Evolutionary conservation across 768 basidiomycete genomes (phyloP).

Genomic region (Hirschioporus abietinus): DNA sequence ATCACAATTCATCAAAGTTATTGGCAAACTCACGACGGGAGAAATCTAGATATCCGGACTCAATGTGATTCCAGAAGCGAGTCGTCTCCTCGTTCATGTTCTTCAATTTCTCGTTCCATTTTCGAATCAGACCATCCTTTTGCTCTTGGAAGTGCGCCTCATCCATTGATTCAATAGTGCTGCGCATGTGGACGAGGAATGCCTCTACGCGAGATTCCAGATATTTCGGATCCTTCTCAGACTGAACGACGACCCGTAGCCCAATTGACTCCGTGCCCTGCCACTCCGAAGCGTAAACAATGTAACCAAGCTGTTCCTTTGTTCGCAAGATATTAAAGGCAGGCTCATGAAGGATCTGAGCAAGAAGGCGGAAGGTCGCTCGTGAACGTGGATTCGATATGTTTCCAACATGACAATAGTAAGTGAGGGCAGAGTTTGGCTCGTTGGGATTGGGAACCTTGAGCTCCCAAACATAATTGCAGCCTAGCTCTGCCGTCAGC

Average conservation of each 20-base stretch:
- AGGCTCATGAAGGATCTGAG: conserved; percentile 86
- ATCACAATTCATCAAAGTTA: not conserved
- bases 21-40: conserved; percentile 56
- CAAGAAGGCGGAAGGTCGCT: conserved; percentile 64
- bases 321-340: conserved; percentile 89
- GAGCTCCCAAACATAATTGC: conserved; percentile 60
- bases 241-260: conserved; percentile 81
- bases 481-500: conserved; percentile 38
- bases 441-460: conserved; percentile 79
- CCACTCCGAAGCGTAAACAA: conserved; percentile 64
- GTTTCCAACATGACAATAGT: conserved; percentile 78
- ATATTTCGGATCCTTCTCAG: conserved; percentile 73
- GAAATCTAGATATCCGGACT: conserved; percentile 84
- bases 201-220: conserved; percentile 86
- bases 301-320: conserved; percentile 92
- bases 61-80: conserved; percentile 67
- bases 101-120: conserved; percentile 83
- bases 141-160: conserved; percentile 74
- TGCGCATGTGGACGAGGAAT: conserved; percentile 75
- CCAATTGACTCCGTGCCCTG: conserved; percentile 68
- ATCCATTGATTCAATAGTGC: conserved; percentile 60
- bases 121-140: conserved; percentile 68
- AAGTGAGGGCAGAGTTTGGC: conserved; percentile 80
- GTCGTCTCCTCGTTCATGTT: conserved; percentile 77
- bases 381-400: conserved; percentile 58